Conservation (phyloP, 805 yeast species). For the Cyberlindnera maritima region DNA sequence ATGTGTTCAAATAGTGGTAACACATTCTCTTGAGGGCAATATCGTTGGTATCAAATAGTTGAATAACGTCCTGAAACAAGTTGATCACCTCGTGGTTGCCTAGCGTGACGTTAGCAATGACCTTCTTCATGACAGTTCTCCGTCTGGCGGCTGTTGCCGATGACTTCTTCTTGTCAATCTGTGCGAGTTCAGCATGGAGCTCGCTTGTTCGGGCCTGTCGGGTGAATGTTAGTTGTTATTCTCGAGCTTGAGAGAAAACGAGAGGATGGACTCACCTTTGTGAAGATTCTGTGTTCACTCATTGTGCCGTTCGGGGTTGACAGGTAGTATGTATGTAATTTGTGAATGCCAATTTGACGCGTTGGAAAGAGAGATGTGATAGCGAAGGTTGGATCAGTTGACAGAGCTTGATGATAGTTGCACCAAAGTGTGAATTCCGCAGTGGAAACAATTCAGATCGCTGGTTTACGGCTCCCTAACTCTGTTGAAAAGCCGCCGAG, state of each 20-base stretch:
- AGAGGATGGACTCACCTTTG: conserved; percentile 19
- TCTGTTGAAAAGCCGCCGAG: neutral
- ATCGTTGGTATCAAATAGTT: conserved; percentile 56
- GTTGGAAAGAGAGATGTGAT: neutral
- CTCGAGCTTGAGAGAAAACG: neutral
- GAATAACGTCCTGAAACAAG: conserved; percentile 61
- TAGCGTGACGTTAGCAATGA: conserved; percentile 79
- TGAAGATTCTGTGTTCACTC: conserved; percentile 24
- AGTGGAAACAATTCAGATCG: neutral
- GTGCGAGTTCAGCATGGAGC: conserved; percentile 31
- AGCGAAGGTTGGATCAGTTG: too few relatives aligned
- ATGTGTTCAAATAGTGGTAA: conserved; percentile 60
- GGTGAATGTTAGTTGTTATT: neutral
- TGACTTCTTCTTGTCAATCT: conserved; percentile 36
- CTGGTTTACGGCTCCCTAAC: neutral
- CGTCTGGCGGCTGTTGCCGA: conserved; percentile 30
- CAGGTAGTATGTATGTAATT: neutral
- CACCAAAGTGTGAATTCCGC: neutral
- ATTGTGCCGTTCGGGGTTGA: conserved; percentile 6
- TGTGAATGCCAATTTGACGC: neutral
- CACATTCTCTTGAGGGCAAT: conserved; percentile 70
- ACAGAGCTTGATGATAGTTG: too few relatives aligned
- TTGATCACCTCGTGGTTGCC: conserved; percentile 74
- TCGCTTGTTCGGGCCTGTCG: conserved; percentile 29
- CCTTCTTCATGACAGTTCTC: conserved; percentile 59